Conservation (phyloP, 768 basidiomycete genomes). For the Chalciporus sphaerocephalus region DNA sequence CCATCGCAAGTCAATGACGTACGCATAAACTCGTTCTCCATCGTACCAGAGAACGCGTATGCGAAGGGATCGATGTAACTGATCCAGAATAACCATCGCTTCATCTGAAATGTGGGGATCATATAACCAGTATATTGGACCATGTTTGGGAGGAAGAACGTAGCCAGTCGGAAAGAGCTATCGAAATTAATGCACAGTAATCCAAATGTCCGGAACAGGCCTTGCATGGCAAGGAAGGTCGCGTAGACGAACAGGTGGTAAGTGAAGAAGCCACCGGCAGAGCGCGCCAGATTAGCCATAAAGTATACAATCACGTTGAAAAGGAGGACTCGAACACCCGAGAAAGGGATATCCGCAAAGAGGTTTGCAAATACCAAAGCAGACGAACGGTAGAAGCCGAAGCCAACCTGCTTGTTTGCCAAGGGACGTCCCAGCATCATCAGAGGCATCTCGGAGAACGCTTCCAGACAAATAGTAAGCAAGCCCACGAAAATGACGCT, state of each 20-base stretch:
- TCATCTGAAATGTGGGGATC: constrained; percentile 20
- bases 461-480: neutral
- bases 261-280: neutral
- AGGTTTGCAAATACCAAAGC: constrained; percentile 42
- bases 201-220: constrained; percentile 54
- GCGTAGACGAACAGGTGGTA: constrained; percentile 51
- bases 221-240: constrained; percentile 62
- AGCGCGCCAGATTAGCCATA: constrained; percentile 33
- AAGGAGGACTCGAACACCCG: constrained; percentile 16
- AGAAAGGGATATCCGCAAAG: constrained; percentile 44
- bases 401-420: neutral
- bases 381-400: constrained; percentile 41
- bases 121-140: constrained; percentile 43
- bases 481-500: constrained; percentile 73
- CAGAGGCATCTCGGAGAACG: constrained; percentile 27
- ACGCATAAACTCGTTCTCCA: constrained; percentile 50
- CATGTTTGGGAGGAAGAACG: constrained; percentile 34
- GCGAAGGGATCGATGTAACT: constrained; percentile 77
- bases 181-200: neutral
- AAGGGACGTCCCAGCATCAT: neutral
- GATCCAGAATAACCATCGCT: constrained; percentile 17
- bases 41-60: constrained; percentile 21
- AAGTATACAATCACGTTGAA: constrained; percentile 17
- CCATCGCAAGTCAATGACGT: constrained; percentile 48
- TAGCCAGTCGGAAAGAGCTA: constrained; percentile 11